Percentiles rank a stretch among this genome's conserved stretches.
Evolutionary conservation across 768 basidiomycete genomes (phyloP).

Genomic region (Lactifluus hygrophoroides): DNA sequence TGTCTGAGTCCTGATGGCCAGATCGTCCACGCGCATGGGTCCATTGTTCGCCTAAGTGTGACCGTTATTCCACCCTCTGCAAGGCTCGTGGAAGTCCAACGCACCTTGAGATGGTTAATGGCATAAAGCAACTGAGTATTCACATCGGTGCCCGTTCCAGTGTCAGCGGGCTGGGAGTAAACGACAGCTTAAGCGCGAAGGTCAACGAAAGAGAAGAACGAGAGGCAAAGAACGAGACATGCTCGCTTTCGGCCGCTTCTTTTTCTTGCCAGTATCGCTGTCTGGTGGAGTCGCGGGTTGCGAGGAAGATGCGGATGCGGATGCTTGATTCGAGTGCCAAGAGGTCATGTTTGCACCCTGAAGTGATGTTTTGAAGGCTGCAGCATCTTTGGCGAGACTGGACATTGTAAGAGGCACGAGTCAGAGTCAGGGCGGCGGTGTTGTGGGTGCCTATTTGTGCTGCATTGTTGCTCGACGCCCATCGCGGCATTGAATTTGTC

Average conservation of each 20-base stretch:
- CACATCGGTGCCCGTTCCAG: conserved; percentile 68
- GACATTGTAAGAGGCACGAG: conserved; percentile 39
- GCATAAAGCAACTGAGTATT: conserved; percentile 86
- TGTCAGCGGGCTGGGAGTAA: conserved; percentile 84
- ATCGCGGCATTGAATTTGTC: no score
- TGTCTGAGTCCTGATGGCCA: conserved; percentile 72
- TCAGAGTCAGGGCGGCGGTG: background rate
- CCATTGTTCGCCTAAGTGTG: conserved; percentile 49
- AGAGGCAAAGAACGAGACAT: conserved; percentile 28
- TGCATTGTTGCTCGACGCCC: background rate
- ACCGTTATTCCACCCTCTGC: background rate
- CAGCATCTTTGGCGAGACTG: conserved; percentile 57
- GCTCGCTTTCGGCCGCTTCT: conserved; percentile 57
- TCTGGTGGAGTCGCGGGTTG: conserved; percentile 33
- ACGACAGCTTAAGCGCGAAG: conserved; percentile 47
- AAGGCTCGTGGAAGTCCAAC: conserved; percentile 6
- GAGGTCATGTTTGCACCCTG: conserved; percentile 61
- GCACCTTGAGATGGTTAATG: conserved; percentile 72
- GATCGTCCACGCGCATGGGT: conserved; percentile 82
- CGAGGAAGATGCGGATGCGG: conserved; percentile 25
- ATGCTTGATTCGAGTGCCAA: conserved; percentile 52
- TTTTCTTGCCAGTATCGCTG: conserved; percentile 32
- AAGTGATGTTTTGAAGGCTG: conserved; percentile 58
- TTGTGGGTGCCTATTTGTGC: conserved; percentile 7
- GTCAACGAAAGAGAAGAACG: conserved; percentile 16